Base-by-base conservation (phyloP, 495 filamentous ascomycete genomes). In the Penicillium ucsense region DNA sequence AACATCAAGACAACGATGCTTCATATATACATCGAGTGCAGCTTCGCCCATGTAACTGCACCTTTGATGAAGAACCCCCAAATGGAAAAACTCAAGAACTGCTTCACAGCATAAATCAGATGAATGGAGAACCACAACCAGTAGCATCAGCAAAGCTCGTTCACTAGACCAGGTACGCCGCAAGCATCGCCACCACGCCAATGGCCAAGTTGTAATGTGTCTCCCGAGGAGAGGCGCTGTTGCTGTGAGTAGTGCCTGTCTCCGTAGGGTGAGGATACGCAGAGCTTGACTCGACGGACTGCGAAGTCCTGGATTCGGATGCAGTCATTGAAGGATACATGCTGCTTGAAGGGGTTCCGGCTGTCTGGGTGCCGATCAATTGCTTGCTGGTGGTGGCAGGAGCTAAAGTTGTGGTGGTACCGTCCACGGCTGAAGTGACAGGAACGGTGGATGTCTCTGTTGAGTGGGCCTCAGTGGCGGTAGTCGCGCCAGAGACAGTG, bases 21-120 rank as follows among this genome's bases (percentile, higher is more conserved):
- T 20, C 20, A 20, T 57, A 57, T 57, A 48, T 57, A 57, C 54
- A 57, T 48, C 37, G 53, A 51, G 45, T 20, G 43, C 43, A 35
- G 49, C 48, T 40, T 31, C 43, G 43, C 33, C 34, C 37, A 48
- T 20, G 20, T 20, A 20, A 2, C 20, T 20, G 20, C 20, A 20
- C 20, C 20, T 20, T 1, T 20, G 20, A 20, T 20, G 2, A 20
- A 20, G 20, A 20, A 20, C 20, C 1, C 20, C 20, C 20, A 20
- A 2, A 20, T 20, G 20, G 20, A 20, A 20, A 20, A 20, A 20
- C 20, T 20, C 2, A 20, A 20, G 20, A 20, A 20, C 20, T 20
- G 20, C 20, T 2, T 20, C 20, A 11, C 40, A 52, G 28, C 34
- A 40, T 43, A 30, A 10, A 31, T 38, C 43, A 37, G 45, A 31